Evolutionary conservation across 805 yeast species (phyloP), one percentile per base, ranked within the genome.

Genomic region (Ogataea corticis): DNA sequence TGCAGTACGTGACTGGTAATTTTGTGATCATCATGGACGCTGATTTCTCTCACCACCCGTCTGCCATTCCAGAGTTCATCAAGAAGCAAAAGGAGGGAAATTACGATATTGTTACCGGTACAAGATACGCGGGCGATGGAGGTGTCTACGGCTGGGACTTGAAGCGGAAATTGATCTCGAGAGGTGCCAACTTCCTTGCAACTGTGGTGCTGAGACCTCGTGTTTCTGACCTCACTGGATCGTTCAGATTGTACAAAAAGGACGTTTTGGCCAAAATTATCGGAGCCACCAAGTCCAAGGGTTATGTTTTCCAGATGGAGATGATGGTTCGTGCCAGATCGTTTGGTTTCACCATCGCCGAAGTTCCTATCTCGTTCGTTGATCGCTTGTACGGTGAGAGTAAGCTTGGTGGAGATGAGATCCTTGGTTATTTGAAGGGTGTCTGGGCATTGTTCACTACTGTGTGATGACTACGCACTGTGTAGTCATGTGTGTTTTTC

Each of bases 91-190:
- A 76, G 59, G 61, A 57, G 37, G 59, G 60, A 11, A 60, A 79
- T 58, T 79, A 60, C 54, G 85, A 79, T 56, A 79, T 79, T 62
- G 70, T 66, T 18, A 66, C 70, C 1, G 70, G 70, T 42, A 85
- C 92, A 7, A 76, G 92, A 58, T 85, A 85, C 57, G 85, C 86
- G 10, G 91, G 91, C 13, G 73, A 85, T 55, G 92, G 92, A 27
- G 92, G 92, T 39, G 92, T 85, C 25, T 85, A 76, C 59, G 92
- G 92, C 40, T 85, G 92, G 92, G 90, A 85, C 59, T 75, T 85
- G 64, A 84, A 85, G 73, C 72, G 92, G 61, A 85, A 85, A 62
- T 72, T 85, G 61, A 86, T 83, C 39, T 81, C 87, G 13, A 74
- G 91, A 61, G 91, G 91, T 33, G 92, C 92, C 59, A 85, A 85